Evolutionary conservation across 495 filamentous ascomycete genomes (phyloP), one percentile per base, ranked within the genome.

Genomic region (Penicillium alfredii): DNA sequence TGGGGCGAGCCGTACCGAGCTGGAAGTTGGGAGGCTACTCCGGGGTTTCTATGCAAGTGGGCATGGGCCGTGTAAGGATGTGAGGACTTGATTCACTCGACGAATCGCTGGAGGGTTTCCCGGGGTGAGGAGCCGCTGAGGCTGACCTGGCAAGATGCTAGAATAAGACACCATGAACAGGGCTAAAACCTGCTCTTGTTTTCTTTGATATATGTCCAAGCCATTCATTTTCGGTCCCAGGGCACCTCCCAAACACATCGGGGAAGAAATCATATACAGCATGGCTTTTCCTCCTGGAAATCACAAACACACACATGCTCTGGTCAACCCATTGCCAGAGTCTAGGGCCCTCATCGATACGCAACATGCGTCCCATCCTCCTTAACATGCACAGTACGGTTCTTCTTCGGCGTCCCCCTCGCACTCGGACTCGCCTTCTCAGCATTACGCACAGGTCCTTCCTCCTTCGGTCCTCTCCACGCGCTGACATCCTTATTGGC

Each of bases 401-500:
- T 43, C 61, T 78, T 78, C 40, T 46, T 55, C 47, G 70, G 47
- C 45, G 55, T 51, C 6, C 75, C 71, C 23, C 63, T 62, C 8
- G 65, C 47, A 58, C 74, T 78, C 20, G 54, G 54, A 31, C 44
- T 60, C 22, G 44, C 51, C 35, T 62, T 63, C 10, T 64, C 61
- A 14, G 35, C 58, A 36, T 62, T 63, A 13, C 54, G 58, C 41
- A 69, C 68, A 11, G 72, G 52, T 6, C 68, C 74, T 0, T 68
- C 72, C 47, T 80, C 71, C 32, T 50, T 47, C 18, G 55, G 39
- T 4, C 55, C 57, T 37, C 70, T 53, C 50, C 60, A 64, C 44
- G 68, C 53, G 38, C 68, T 77, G n/a, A 77, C 68, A 6, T 77
- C 74, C 24, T 60, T 66, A 49, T 84, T 83, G 13, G 72, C 76